phyloP scores from a whole-genome alignment of 495 filamentous ascomycete species.

The Neurospora sp. region DNA sequence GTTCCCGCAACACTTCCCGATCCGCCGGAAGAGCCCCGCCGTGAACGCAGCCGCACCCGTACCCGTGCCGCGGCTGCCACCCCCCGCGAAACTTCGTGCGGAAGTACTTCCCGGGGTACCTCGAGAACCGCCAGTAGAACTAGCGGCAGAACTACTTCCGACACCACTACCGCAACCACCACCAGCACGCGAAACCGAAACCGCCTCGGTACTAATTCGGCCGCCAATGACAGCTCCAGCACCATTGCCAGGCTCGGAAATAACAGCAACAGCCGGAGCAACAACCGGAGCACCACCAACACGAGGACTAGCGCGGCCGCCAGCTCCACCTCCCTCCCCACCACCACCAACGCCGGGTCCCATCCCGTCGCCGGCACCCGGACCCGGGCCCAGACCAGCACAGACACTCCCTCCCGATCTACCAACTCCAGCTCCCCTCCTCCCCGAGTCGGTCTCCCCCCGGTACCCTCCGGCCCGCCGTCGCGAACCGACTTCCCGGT shows the following conservation, averaged over 20 bases:
- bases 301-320: not conserved
- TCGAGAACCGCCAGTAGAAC: not conserved
- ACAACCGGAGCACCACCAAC: not conserved
- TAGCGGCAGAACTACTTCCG: not conserved
- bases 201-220: conserved; percentile 6
- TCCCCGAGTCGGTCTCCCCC: conserved; percentile 15
- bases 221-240: conserved; percentile 1
- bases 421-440: conserved; percentile 25
- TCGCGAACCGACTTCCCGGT: not conserved
- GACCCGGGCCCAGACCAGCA: conserved; percentile 1
- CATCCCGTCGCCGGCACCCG: conserved; percentile 1
- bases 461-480: conserved; percentile 15
- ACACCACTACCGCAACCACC: not conserved
- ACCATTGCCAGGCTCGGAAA: not conserved
- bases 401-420: not conserved
- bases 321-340: not conserved
- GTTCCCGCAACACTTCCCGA: not conserved
- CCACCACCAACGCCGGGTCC: not conserved
- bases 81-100: not conserved
- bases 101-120: not conserved
- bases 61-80: not conserved
- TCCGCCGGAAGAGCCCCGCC: not conserved
- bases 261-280: not conserved
- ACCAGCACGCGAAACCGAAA: not conserved
- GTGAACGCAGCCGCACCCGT: not conserved